A percentile compares a stretch with the other conserved stretches of the same genome.
These are phyloP conservation scores for Pisolithus orientalis DNA, from an alignment of 768 basidiomycete genomes.

Conservation along the genomic window DNA sequence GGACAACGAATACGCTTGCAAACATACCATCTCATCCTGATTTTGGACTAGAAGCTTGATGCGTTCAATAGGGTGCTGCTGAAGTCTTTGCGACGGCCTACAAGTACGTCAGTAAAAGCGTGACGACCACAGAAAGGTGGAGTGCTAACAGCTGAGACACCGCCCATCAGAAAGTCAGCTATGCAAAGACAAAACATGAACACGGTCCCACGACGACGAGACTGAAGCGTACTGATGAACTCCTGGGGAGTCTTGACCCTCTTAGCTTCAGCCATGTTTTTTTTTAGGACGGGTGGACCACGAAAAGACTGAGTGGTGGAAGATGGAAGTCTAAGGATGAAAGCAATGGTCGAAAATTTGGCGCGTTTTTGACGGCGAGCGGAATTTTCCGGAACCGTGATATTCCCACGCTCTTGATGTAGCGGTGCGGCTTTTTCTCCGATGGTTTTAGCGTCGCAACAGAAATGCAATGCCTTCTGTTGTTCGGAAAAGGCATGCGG, in stretches of 20 bases:
- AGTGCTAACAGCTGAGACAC: slow-evolving; percentile 77
- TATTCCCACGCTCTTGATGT: slow-evolving; percentile 23
- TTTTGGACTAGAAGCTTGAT: slow-evolving; percentile 98
- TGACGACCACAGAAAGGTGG: background rate
- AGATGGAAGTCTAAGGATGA: slow-evolving; percentile 39
- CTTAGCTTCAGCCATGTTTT: slow-evolving; percentile 81
- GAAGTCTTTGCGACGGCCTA: slow-evolving; percentile 98
- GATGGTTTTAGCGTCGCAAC: background rate
- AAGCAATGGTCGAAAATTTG: slow-evolving; percentile 43
- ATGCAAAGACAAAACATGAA: slow-evolving; percentile 16
- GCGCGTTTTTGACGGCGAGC: slow-evolving; percentile 34
- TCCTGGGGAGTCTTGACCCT: slow-evolving; percentile 89
- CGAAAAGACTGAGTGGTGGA: slow-evolving; percentile 45
- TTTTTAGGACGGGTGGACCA: slow-evolving; percentile 35
- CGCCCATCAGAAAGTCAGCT: slow-evolving; percentile 97
- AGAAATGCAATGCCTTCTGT: background rate
- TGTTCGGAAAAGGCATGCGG: background rate
- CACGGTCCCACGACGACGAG: slow-evolving; percentile 21
- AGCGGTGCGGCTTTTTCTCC: too few species aligned
- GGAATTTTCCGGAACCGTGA: slow-evolving; percentile 24
- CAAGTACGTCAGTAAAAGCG: slow-evolving; percentile 16
- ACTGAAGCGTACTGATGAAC: slow-evolving; percentile 55
- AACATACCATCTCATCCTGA: slow-evolving; percentile 98
- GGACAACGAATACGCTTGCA: background rate
- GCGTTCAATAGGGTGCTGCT: slow-evolving; percentile 98